phyloP scores from a whole-genome alignment of 2,329 filamentous ascomycete genomes.

The Aspergillus brunneoviolaceus region DNA sequence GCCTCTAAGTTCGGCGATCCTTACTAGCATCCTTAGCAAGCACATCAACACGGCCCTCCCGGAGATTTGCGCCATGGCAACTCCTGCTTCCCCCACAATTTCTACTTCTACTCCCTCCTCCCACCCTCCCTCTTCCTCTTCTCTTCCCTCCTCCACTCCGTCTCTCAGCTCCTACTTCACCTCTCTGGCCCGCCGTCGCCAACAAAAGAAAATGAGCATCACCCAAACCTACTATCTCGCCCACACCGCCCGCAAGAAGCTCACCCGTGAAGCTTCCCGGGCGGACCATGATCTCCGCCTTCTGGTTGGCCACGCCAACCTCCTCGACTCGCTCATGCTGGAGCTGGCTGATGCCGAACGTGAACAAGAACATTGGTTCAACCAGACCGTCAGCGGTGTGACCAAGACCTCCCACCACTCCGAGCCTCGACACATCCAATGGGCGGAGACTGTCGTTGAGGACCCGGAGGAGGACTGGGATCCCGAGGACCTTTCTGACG shows the following conservation, averaged over 20 bases:
- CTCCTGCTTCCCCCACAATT: constrained; percentile 12
- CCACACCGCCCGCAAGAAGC: constrained; percentile 94
- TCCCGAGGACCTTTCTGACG: constrained; percentile 62
- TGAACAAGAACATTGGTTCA: constrained; percentile 97
- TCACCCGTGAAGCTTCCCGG: constrained; percentile 84
- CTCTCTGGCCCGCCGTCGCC: constrained; percentile 38
- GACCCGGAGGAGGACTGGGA: constrained; percentile 71
- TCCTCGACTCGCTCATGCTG: constrained; percentile 91
- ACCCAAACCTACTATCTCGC: constrained; percentile 98
- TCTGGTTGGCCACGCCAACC: constrained; percentile 96
- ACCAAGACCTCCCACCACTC: constrained; percentile 52
- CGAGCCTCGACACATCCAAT: constrained; percentile 74
- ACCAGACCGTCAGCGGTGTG: constrained; percentile 83
- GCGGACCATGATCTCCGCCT: constrained; percentile 92
- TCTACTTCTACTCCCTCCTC: constrained; percentile 15
- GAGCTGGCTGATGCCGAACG: constrained; percentile 89
- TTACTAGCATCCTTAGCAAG: constrained; percentile 20
- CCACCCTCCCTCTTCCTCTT: constrained; percentile 18
- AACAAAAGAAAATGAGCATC: constrained; percentile 90
- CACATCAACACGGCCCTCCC: constrained; percentile 21
- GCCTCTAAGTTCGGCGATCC: constrained; percentile 9
- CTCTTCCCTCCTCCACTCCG: constrained; percentile 28
- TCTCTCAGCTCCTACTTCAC: constrained; percentile 42
- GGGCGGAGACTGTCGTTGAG: constrained; percentile 77
- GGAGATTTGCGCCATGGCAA: constrained; percentile 27